Percentiles rank a stretch among this genome's conserved stretches.
These are phyloP conservation scores for Hanseniaspora valbyensis DNA, from an alignment of 805 yeast species.

Conservation along the genomic window DNA sequence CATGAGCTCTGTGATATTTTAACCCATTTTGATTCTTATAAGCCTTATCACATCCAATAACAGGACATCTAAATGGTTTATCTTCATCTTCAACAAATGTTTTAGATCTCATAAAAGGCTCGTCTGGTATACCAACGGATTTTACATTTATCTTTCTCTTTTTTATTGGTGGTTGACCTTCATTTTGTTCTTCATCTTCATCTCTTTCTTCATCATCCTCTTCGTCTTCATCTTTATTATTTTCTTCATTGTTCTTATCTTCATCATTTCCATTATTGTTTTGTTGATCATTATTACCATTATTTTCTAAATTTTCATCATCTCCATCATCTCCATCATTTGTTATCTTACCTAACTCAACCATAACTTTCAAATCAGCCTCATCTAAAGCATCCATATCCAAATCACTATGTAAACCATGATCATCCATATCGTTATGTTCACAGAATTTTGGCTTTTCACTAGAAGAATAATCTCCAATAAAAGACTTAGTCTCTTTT, in stretches of 20 bases:
- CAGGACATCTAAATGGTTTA: conserved; percentile 95
- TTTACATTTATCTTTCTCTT: conserved; percentile 7
- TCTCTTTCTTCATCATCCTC: neutral
- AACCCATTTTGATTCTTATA: conserved; percentile 96
- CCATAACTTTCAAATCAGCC: conserved; percentile 14
- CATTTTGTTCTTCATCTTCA: neutral
- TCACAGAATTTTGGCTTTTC: neutral
- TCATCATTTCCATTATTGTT: neutral
- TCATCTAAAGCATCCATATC: conserved; percentile 15
- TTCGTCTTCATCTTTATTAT: neutral
- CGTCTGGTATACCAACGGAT: conserved; percentile 12
- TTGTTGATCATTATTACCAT: conserved; percentile 7
- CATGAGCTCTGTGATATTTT: conserved; percentile 89
- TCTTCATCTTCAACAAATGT: conserved; percentile 46
- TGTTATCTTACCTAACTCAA: conserved; percentile 10
- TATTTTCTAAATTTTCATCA: neutral
- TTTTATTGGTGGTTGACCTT: conserved; percentile 1
- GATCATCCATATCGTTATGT: neutral
- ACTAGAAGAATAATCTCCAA: neutral
- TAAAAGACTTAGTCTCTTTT: neutral
- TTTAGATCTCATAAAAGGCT: conserved; percentile 5
- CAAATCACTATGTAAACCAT: conserved; percentile 11
- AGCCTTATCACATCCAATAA: conserved; percentile 93
- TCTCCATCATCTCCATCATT: conserved; percentile 4
- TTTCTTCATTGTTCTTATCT: conserved; percentile 1